phyloP scores from a whole-genome alignment of 148 eudicot genomes.

The Suaeda aralocaspica region DNA sequence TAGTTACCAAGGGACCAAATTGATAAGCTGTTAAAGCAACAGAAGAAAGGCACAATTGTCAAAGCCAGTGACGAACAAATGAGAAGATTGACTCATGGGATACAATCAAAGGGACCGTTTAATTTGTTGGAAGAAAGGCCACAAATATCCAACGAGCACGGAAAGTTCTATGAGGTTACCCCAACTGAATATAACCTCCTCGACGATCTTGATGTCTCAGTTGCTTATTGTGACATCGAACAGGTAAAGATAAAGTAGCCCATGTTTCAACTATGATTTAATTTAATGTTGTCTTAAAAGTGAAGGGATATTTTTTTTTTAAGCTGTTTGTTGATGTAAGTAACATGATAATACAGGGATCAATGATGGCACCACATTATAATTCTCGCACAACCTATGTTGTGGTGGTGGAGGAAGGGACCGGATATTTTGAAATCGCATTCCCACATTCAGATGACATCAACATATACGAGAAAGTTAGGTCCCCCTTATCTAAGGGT shows the following conservation, averaged over 20 bases:
- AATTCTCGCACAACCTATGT: constrained; percentile 26
- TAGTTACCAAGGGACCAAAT: constrained; percentile 24
- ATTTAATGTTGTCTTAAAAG: too few relatives aligned
- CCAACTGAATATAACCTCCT: constrained; percentile 20
- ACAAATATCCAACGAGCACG: constrained; percentile 21
- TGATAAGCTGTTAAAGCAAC: constrained; percentile 20
- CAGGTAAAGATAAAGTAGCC: constrained; percentile 19
- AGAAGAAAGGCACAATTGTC: constrained; percentile 24
- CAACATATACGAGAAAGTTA: constrained; percentile 18
- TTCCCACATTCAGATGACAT: constrained; percentile 17
- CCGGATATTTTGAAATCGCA: constrained; percentile 28
- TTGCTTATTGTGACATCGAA: constrained; percentile 18
- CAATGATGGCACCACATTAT: constrained; percentile 31
- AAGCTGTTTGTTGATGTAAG: too few relatives aligned
- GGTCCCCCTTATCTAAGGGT: constrained; percentile 15
- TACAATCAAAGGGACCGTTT: constrained; percentile 13
- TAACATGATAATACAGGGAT: too few relatives aligned
- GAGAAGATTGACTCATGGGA: constrained; percentile 20
- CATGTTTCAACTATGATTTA: too few relatives aligned
- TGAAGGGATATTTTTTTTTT: too few relatives aligned
- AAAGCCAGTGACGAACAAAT: constrained; percentile 28
- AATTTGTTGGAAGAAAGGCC: constrained; percentile 18
- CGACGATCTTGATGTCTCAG: constrained; percentile 26
- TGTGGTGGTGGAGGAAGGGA: constrained; percentile 28
- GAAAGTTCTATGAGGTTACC: constrained; percentile 21